These are phyloP conservation scores for Areca catechu DNA, from an alignment of 176 grass and related monocot species.

Conservation along the genomic window DNA sequence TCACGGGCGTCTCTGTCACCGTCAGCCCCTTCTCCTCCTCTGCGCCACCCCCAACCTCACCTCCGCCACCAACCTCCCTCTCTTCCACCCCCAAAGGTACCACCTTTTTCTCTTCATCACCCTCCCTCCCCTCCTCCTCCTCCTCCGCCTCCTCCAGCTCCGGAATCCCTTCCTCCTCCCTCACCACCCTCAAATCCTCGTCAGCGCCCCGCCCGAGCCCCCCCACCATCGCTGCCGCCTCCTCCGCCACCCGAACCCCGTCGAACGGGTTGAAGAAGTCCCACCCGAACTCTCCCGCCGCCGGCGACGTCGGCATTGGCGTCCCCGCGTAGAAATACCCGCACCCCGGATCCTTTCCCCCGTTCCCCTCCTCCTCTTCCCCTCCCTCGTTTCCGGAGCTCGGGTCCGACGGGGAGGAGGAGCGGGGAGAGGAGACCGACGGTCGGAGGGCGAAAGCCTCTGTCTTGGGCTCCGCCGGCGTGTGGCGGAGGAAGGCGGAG, in stretches of 20 bases:
- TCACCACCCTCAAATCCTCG: slow-evolving; percentile 64
- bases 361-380: slow-evolving; percentile 2
- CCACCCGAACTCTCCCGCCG: slow-evolving; percentile 44
- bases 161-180: slow-evolving; percentile 90
- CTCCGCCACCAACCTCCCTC: not conserved
- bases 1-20: slow-evolving; percentile 29
- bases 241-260: slow-evolving; percentile 32
- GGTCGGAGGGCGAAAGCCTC: slow-evolving; percentile 17
- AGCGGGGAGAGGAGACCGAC: not conserved
- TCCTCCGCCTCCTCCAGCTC: slow-evolving; percentile 80
- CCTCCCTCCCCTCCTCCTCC: slow-evolving; percentile 19
- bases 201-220: slow-evolving; percentile 21
- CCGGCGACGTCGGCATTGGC: slow-evolving; percentile 29
- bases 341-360: slow-evolving; percentile 34
- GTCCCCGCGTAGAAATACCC: slow-evolving; percentile 61
- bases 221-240: slow-evolving; percentile 13
- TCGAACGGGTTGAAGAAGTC: slow-evolving; percentile 98
- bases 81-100: not conserved
- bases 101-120: slow-evolving; percentile 1
- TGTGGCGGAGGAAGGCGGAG: not conserved
- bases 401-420: not conserved
- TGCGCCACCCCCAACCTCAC: not conserved
- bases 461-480: slow-evolving; percentile 20
- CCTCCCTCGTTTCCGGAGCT: not conserved
- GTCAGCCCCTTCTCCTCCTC: slow-evolving; percentile 37